A percentile compares a stretch with the other conserved stretches of the same genome.
These are phyloP conservation scores for Umbelopsis vinacea DNA, from an alignment of 192 early-diverging fungal species.

Conservation along the genomic window DNA sequence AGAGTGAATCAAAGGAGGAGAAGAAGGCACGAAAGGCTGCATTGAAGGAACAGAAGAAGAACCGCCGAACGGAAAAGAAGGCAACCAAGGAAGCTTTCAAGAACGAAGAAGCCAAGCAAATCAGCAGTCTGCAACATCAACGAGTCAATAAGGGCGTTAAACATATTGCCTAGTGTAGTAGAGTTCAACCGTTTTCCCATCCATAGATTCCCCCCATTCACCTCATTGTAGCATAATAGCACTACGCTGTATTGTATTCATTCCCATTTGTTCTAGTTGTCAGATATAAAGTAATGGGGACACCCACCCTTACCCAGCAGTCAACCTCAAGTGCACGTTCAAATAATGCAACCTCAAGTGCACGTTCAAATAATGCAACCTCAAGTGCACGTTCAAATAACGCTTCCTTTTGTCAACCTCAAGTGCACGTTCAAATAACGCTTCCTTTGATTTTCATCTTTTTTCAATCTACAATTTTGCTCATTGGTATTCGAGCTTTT, in stretches of 20 bases:
- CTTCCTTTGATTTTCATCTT: too few relatives aligned
- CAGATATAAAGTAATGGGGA: too few relatives aligned
- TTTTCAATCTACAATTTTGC: too few relatives aligned
- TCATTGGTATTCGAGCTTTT: too few relatives aligned
- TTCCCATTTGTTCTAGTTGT: not conserved
- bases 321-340: too few relatives aligned
- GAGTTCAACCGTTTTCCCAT: not conserved
- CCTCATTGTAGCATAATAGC: slow-evolving; percentile 19
- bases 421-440: too few relatives aligned
- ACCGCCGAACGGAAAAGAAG: slow-evolving; percentile 77
- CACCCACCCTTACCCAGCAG: too few relatives aligned
- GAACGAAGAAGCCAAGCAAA: slow-evolving; percentile 67
- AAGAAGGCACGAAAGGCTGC: slow-evolving; percentile 89
- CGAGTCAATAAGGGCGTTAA: slow-evolving; percentile 52
- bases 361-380: too few relatives aligned
- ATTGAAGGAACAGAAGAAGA: slow-evolving; percentile 81
- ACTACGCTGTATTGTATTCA: slow-evolving; percentile 12
- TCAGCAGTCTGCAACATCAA: slow-evolving; percentile 57
- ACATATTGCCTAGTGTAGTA: slow-evolving; percentile 49
- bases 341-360: too few relatives aligned
- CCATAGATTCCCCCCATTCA: slow-evolving; percentile 12
- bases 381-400: too few relatives aligned
- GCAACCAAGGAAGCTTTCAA: slow-evolving; percentile 78
- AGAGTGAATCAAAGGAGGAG: slow-evolving; percentile 89
- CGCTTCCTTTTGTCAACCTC: too few relatives aligned